Percentiles rank a stretch among this genome's conserved stretches.
Evolutionary conservation across 345 rosid genomes (phyloP).

Genomic region (Salix purpurea): DNA sequence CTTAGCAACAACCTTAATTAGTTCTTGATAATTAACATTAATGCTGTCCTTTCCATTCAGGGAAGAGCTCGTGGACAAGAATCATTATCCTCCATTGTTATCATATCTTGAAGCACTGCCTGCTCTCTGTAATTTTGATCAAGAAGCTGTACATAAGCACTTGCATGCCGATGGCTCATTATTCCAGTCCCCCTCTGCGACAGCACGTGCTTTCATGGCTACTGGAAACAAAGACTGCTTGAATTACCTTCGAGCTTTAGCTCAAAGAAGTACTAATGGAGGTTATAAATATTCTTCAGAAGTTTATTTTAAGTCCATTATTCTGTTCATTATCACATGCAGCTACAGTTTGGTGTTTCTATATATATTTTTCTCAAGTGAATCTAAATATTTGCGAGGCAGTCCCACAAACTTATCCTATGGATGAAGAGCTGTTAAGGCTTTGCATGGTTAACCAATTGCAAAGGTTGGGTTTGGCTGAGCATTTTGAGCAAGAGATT

Average conservation of each 20-base stretch:
- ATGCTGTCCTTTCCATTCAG: conserved; percentile 12
- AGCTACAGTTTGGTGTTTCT: neutral
- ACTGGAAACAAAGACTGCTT: conserved; percentile 43
- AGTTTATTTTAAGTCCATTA: too few relatives aligned
- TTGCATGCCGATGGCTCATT: conserved; percentile 44
- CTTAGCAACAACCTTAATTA: too few relatives aligned
- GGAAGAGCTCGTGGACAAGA: conserved; percentile 33
- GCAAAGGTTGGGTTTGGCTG: conserved; percentile 46
- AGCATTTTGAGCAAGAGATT: conserved; percentile 45
- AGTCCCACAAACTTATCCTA: conserved; percentile 49
- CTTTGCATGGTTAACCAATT: conserved; percentile 47
- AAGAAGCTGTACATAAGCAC: conserved; percentile 23
- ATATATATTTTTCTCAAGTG: too few relatives aligned
- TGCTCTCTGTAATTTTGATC: conserved; percentile 9
- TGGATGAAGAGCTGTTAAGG: conserved; percentile 48
- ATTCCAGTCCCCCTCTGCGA: conserved; percentile 67
- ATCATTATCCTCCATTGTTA: conserved; percentile 36
- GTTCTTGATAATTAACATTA: neutral
- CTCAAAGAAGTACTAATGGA: conserved; percentile 35
- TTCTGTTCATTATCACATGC: neutral
- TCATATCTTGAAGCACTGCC: conserved; percentile 48
- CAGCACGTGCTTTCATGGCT: conserved; percentile 54
- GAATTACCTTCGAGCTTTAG: conserved; percentile 43
- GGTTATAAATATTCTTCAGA: conserved; percentile 25
- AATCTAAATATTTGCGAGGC: neutral